phyloP scores from a whole-genome alignment of 140 eudicot species.

The Ambrosia hybrid region DNA sequence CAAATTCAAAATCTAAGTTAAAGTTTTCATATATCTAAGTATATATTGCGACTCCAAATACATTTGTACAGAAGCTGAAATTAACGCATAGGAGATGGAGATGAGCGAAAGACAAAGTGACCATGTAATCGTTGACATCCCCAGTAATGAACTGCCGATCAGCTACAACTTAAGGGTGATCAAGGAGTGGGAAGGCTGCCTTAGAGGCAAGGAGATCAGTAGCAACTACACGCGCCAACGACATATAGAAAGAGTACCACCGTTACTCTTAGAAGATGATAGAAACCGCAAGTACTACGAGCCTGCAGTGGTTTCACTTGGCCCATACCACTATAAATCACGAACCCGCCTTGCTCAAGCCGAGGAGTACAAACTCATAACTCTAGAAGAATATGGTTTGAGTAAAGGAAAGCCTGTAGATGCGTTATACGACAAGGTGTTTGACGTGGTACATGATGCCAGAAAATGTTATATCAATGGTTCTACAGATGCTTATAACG shows the following conservation, averaged over 20 bases:
- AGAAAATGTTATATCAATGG: conserved; percentile 36
- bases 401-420: neutral
- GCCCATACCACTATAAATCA: conserved; percentile 40
- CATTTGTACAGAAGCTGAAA: neutral
- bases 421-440: conserved; percentile 22
- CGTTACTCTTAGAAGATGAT: conserved; percentile 22
- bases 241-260: conserved; percentile 33
- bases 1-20: too few relatives aligned
- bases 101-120: conserved; percentile 13
- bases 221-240: conserved; percentile 14
- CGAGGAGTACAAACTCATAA: conserved; percentile 32
- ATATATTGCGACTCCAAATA: neutral
- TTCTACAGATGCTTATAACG: conserved; percentile 31
- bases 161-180: neutral
- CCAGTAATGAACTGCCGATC: neutral
- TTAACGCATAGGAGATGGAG: conserved; percentile 10
- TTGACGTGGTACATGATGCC: conserved; percentile 22
- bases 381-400: conserved; percentile 25
- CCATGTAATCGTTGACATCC: conserved; percentile 17
- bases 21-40: too few relatives aligned
- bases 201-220: conserved; percentile 15
- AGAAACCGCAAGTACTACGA: conserved; percentile 27
- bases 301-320: conserved; percentile 37
- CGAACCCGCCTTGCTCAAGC: conserved; percentile 19
- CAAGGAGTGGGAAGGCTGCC: conserved; percentile 20